A percentile compares a stretch with the other conserved stretches of the same genome.
These are phyloP conservation scores for Fusarium stilboides DNA, from an alignment of 2,329 filamentous ascomycete genomes.

Conservation along the genomic window DNA sequence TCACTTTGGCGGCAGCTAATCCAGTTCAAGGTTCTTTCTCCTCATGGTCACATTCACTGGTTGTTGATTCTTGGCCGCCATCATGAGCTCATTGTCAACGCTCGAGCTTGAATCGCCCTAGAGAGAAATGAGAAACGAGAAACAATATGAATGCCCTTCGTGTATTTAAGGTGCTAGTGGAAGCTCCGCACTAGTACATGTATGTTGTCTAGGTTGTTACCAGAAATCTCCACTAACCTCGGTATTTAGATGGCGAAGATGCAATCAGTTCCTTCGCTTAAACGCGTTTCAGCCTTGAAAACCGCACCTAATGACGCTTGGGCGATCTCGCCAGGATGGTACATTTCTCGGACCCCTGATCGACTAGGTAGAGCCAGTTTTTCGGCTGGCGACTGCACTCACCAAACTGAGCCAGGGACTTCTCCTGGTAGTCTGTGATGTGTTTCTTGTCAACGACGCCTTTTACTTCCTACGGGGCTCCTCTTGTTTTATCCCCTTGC, in stretches of 20 bases:
- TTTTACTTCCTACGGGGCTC: constrained; percentile 10
- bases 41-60: constrained; percentile 8
- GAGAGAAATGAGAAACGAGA: constrained; percentile 8
- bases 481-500: constrained; percentile 17
- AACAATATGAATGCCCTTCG: background rate
- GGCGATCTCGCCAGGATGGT: constrained; percentile 18
- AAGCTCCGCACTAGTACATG: constrained; percentile 12
- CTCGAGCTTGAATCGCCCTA: constrained; percentile 9
- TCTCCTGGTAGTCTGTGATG: constrained; percentile 19
- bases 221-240: constrained; percentile 36
- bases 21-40: constrained; percentile 18
- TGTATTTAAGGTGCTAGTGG: constrained; percentile 20
- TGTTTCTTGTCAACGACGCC: constrained; percentile 32
- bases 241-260: constrained; percentile 31
- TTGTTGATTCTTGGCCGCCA: constrained; percentile 12
- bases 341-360: constrained; percentile 8
- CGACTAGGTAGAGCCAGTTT: constrained; percentile 3
- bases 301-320: constrained; percentile 9
- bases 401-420: constrained; percentile 10
- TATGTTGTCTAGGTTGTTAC: constrained; percentile 11
- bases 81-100: constrained; percentile 14
- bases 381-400: constrained; percentile 5
- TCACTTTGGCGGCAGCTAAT: constrained; percentile 23
- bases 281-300: constrained; percentile 20
- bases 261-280: constrained; percentile 23